Conservation (phyloP, 257 asterid species). For the Mentha longifolia region DNA sequence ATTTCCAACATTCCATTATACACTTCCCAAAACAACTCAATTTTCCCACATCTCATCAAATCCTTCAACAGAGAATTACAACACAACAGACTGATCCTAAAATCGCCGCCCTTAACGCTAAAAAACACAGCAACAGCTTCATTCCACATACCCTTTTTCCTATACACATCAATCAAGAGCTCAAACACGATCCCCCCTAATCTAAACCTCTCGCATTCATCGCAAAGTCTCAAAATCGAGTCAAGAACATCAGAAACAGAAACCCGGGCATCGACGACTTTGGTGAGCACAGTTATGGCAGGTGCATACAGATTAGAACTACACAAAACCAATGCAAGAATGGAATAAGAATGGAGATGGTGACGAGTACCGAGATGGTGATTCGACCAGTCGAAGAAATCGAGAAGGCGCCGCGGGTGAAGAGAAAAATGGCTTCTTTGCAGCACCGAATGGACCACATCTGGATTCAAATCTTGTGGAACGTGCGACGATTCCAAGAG, state of each 20-base stretch:
- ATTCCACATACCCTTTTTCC: constrained; percentile 66
- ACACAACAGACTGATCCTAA: constrained; percentile 71
- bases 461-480: constrained; percentile 50
- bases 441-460: constrained; percentile 70
- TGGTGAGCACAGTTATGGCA: constrained; percentile 51
- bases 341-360: constrained; percentile 53
- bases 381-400: constrained; percentile 76
- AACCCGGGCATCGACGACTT: constrained; percentile 52
- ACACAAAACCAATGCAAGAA: constrained; percentile 61
- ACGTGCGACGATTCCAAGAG: constrained; percentile 64
- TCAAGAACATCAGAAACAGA: constrained; percentile 47
- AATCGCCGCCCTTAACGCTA: constrained; percentile 46
- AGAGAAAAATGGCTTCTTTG: constrained; percentile 46
- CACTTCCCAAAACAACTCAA: constrained; percentile 77
- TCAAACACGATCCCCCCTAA: constrained; percentile 65
- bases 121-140: constrained; percentile 71
- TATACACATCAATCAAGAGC: constrained; percentile 74
- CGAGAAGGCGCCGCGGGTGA: constrained; percentile 72
- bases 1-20: constrained; percentile 58
- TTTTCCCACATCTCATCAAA: constrained; percentile 56
- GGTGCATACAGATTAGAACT: constrained; percentile 58
- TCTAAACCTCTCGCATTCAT: constrained; percentile 45
- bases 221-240: constrained; percentile 52
- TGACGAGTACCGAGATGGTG: constrained; percentile 60
- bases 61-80: constrained; percentile 86